Conservation (phyloP, 2,329 filamentous ascomycete genomes). For the Ceratocystis smalleyi region DNA sequence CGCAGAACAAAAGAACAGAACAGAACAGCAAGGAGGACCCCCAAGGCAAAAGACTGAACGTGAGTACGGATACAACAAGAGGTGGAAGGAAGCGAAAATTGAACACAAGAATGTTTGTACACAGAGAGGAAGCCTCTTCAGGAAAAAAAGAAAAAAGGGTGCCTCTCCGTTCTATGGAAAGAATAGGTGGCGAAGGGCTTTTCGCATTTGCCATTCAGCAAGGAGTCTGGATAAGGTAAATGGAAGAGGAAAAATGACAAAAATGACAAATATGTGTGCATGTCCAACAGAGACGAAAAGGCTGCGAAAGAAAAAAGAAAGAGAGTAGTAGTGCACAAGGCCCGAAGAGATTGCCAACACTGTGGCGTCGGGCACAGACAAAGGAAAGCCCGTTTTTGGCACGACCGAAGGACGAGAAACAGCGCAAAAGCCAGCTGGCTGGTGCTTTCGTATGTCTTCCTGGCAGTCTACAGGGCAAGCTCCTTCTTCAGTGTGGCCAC, state of each 20-base stretch:
- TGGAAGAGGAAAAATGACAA: too few relatives aligned
- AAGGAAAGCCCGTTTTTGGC: too few relatives aligned
- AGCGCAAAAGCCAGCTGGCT: constrained; percentile 21
- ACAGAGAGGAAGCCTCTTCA: constrained; percentile 1
- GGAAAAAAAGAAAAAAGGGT: not conserved
- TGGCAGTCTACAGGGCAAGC: constrained; percentile 41
- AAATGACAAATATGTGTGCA: not conserved
- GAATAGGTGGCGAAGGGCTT: not conserved
- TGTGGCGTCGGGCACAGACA: not conserved
- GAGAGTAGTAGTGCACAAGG: not conserved
- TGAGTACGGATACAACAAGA: constrained; percentile 4
- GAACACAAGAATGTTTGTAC: constrained; percentile 4
- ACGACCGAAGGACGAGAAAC: not conserved
- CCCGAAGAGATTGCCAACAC: not conserved
- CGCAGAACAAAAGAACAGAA: not conserved
- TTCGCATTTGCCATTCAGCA: not conserved
- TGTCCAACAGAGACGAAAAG: constrained; percentile 1
- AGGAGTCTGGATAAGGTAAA: not conserved
- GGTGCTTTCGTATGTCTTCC: not conserved
- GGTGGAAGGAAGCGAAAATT: not conserved
- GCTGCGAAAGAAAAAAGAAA: not conserved
- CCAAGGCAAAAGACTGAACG: not conserved
- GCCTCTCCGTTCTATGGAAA: not conserved
- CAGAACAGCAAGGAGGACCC: not conserved
- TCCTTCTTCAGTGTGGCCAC: constrained; percentile 99